Percentiles rank a stretch among this genome's conserved stretches.
Evolutionary conservation across 2,329 filamentous ascomycete species (phyloP).

Genomic region (Aspergillus clavatus): DNA sequence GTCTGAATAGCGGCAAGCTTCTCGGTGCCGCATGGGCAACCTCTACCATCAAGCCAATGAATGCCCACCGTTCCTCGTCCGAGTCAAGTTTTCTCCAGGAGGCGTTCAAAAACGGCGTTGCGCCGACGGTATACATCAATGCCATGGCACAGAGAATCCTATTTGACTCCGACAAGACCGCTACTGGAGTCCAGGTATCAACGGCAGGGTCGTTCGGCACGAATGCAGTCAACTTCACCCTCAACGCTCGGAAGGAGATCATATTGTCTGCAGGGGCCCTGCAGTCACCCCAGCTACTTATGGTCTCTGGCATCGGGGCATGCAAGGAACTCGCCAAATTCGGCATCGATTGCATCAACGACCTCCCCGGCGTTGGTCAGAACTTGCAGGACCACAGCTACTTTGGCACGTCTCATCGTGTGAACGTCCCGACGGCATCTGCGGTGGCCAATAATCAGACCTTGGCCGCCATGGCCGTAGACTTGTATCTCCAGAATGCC

Average conservation of each 20-base stretch:
- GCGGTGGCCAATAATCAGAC: constrained; percentile 19
- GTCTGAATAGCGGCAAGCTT: constrained; percentile 26
- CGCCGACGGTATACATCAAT: constrained; percentile 28
- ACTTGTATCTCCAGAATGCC: constrained; percentile 21
- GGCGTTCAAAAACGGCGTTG: constrained; percentile 21
- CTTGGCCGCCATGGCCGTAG: constrained; percentile 15
- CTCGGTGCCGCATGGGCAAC: constrained; percentile 22
- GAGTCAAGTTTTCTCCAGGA: constrained; percentile 19
- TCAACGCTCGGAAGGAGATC: constrained; percentile 16
- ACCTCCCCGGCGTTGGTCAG: constrained; percentile 22
- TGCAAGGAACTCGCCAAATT: constrained; percentile 17
- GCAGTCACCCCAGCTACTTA: constrained; percentile 12
- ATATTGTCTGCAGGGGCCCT: constrained; percentile 13
- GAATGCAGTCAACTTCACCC: constrained; percentile 8
- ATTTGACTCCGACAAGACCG: constrained; percentile 28
- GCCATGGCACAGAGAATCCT: constrained; percentile 34
- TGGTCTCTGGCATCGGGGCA: constrained; percentile 15
- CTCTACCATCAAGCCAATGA: constrained; percentile 28
- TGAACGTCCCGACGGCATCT: constrained; percentile 32
- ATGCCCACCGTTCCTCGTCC: constrained; percentile 18
- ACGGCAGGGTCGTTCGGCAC: constrained; percentile 15
- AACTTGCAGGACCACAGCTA: constrained; percentile 44
- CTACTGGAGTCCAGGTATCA: constrained; percentile 17
- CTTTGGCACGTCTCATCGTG: constrained; percentile 30
- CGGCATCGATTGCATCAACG: constrained; percentile 11